Evolutionary conservation across 257 asterid genomes (phyloP).

Genomic region (Mitragyna speciosa): DNA sequence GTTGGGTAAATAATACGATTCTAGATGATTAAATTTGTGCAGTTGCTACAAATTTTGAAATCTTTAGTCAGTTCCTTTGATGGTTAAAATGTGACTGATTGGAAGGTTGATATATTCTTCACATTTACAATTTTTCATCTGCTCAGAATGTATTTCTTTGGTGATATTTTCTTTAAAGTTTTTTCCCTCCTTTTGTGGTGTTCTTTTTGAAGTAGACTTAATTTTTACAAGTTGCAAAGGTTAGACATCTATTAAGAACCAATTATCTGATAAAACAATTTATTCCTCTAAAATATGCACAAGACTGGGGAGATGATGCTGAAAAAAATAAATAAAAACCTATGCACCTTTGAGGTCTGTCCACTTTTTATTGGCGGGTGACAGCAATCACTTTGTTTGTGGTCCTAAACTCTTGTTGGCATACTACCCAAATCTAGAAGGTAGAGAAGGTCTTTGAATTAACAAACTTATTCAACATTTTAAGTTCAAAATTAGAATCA

Average conservation of each 20-base stretch:
- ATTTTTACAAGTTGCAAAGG: background rate
- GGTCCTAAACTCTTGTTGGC: slow-evolving; percentile 1
- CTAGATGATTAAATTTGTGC: no score
- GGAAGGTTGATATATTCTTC: no score
- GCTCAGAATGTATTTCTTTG: no score
- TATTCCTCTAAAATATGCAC: background rate
- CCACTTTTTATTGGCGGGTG: background rate
- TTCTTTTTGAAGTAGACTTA: no score
- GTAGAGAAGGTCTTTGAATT: background rate
- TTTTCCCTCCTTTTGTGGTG: no score
- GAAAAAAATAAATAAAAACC: background rate
- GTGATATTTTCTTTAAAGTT: no score
- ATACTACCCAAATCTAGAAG: background rate
- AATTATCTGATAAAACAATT: background rate
- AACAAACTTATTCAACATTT: background rate
- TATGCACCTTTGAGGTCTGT: background rate
- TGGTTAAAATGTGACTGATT: no score
- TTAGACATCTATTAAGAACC: background rate
- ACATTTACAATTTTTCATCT: no score
- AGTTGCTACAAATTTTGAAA: no score
- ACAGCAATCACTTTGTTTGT: background rate
- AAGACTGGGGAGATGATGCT: background rate
- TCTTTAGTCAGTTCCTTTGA: no score
- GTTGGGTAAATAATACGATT: background rate
- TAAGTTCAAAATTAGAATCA: background rate